These are phyloP conservation scores for Staphylotrichum longicolle DNA, from an alignment of 495 filamentous ascomycete species.

Conservation along the genomic window DNA sequence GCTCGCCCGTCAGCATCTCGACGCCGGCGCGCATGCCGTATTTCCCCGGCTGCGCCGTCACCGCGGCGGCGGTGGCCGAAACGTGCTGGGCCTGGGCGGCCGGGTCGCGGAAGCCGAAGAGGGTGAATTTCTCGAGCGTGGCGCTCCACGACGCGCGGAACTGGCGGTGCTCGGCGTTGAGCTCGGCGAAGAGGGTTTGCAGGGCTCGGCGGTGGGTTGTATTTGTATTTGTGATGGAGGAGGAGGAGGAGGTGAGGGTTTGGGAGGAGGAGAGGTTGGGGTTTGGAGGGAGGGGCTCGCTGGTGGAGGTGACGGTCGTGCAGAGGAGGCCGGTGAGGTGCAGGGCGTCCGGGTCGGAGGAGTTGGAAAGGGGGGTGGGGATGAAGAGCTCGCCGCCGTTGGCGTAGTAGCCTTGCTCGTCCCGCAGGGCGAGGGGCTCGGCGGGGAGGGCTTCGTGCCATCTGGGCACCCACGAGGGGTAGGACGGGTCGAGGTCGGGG, in stretches of 20 bases:
- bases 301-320: slow-evolving; percentile 2
- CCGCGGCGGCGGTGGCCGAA: background rate
- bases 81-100: background rate
- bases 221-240: background rate
- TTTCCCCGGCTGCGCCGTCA: background rate
- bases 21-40: background rate
- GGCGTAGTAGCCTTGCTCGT: slow-evolving; percentile 7
- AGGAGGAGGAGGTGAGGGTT: background rate
- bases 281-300: background rate
- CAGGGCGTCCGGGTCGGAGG: background rate
- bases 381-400: slow-evolving; percentile 4
- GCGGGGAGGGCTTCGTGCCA: background rate
- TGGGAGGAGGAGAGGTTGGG: background rate
- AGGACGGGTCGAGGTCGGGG: background rate
- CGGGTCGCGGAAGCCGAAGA: slow-evolving; percentile 3
- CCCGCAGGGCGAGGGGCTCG: slow-evolving; percentile 1
- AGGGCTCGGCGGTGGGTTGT: background rate
- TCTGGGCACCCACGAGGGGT: slow-evolving; percentile 4
- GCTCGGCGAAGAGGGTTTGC: background rate
- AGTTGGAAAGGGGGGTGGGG: background rate
- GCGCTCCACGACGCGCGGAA: slow-evolving; percentile 6
- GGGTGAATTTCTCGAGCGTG: slow-evolving; percentile 7
- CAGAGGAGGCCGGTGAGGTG: slow-evolving; percentile 4
- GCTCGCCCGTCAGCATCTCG: background rate
- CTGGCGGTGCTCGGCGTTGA: background rate